Percentiles rank a stretch among this genome's conserved stretches.
These are phyloP conservation scores for Beauveria sp. DNA, from an alignment of 2,329 filamentous ascomycete species.

Conservation along the genomic window DNA sequence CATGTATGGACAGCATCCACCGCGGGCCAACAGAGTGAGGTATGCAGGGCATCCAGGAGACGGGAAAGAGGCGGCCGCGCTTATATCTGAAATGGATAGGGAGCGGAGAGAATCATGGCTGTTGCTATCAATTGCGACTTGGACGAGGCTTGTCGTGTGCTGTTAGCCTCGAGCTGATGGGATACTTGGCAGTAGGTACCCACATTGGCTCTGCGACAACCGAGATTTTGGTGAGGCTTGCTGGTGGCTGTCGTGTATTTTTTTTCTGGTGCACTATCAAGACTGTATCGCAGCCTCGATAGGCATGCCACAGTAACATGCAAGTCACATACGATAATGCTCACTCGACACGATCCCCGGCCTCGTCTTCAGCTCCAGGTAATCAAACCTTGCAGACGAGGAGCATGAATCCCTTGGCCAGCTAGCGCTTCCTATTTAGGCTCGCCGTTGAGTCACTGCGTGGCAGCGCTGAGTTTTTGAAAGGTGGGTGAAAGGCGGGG, in stretches of 20 bases:
- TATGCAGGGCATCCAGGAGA: neutral
- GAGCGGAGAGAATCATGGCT: too few species aligned
- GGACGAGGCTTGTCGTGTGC: neutral
- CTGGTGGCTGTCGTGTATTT: neutral
- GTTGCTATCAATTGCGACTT: neutral
- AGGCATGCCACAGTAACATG: neutral
- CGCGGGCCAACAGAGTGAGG: neutral
- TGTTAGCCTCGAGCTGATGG: neutral
- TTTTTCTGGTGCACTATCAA: neutral
- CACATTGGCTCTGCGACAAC: neutral
- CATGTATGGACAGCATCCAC: neutral
- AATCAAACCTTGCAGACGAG: neutral
- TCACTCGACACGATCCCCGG: neutral
- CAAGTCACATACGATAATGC: neutral
- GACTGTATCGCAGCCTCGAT: neutral
- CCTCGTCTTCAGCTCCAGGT: neutral
- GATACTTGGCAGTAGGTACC: neutral
- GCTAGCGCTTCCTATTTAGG: neutral
- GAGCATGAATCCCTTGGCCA: neutral
- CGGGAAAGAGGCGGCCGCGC: slow-evolving; percentile 1
- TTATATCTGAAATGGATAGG: slow-evolving; percentile 3
- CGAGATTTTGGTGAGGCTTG: neutral
- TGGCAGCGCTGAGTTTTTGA: neutral
- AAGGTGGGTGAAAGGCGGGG: neutral
- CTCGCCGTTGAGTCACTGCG: slow-evolving; percentile 12